phyloP scores from a whole-genome alignment of 2,329 filamentous ascomycete genomes.

The Apiospora kogelbergensis region DNA sequence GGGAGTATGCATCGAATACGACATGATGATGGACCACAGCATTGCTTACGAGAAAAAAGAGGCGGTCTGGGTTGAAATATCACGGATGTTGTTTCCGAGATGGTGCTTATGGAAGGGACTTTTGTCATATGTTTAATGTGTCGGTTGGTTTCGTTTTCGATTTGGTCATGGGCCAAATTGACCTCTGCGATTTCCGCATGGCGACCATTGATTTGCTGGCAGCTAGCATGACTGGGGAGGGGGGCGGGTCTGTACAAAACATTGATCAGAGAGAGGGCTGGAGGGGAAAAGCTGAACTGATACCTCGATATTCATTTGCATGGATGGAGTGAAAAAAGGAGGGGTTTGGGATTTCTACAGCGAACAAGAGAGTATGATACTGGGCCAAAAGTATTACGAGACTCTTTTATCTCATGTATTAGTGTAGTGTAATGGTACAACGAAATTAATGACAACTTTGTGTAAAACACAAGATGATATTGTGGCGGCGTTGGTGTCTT shows the following conservation, averaged over 20 bases:
- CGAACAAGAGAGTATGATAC: conserved; percentile 29
- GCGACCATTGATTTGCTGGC: conserved; percentile 20
- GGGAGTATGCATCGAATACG: background rate
- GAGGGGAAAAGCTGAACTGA: conserved; percentile 20
- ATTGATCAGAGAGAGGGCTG: conserved; percentile 24
- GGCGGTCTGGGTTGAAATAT: background rate
- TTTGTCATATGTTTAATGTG: background rate
- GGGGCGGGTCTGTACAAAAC: conserved; percentile 29
- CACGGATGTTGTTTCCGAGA: background rate
- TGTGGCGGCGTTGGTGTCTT: background rate
- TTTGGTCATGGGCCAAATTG: conserved; percentile 18
- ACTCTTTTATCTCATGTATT: conserved; percentile 26
- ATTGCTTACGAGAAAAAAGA: background rate
- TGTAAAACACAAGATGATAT: background rate
- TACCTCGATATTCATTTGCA: conserved; percentile 28
- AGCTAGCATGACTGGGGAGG: conserved; percentile 21
- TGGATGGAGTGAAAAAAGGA: conserved; percentile 30
- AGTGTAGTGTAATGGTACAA: conserved; percentile 27
- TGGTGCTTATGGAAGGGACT: background rate
- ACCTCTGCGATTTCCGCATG: conserved; percentile 24
- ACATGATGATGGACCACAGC: background rate
- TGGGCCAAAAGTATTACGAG: conserved; percentile 18
- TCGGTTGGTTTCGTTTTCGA: background rate
- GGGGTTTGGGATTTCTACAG: conserved; percentile 8
- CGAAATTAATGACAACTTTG: conserved; percentile 15